A percentile compares a stretch with the other conserved stretches of the same genome.
phyloP scores from a whole-genome alignment of 768 basidiomycete species.

The Russula vinacea region DNA sequence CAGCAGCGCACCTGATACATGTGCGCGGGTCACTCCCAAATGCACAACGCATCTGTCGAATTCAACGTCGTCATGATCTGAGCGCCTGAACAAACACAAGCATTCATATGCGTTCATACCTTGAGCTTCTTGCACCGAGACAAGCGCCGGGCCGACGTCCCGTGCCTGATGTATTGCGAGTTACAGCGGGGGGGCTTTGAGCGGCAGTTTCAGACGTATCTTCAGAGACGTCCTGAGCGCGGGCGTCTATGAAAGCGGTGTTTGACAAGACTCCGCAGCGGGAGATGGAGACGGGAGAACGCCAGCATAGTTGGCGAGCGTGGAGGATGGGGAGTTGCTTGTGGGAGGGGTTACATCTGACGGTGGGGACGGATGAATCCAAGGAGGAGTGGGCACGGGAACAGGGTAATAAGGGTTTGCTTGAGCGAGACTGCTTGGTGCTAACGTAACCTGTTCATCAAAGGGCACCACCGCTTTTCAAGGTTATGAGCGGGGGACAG shows the following conservation, averaged over 20 bases:
- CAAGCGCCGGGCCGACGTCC: slow-evolving; percentile 31
- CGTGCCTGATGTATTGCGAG: background rate
- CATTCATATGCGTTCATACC: slow-evolving; percentile 31
- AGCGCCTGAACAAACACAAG: background rate
- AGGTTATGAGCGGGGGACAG: background rate
- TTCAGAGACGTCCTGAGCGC: background rate
- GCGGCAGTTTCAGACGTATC: background rate
- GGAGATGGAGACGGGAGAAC: slow-evolving; percentile 7
- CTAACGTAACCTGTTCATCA: background rate
- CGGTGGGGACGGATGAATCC: slow-evolving; percentile 20
- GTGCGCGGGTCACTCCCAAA: slow-evolving; percentile 22
- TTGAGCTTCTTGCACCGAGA: slow-evolving; percentile 34
- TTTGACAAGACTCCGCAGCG: background rate
- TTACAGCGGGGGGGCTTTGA: slow-evolving; percentile 4
- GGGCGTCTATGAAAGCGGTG: background rate
- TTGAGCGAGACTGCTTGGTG: slow-evolving; percentile 15
- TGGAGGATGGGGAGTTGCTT: slow-evolving; percentile 18
- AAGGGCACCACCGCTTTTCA: background rate
- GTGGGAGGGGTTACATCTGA: slow-evolving; percentile 16
- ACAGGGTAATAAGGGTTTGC: slow-evolving; percentile 17
- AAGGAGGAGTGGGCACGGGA: slow-evolving; percentile 17
- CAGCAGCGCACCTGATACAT: slow-evolving; percentile 30
- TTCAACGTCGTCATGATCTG: background rate
- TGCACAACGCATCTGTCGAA: slow-evolving; percentile 25
- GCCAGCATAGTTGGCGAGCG: slow-evolving; percentile 1